Percentiles rank a stretch among this genome's conserved stretches.
These are phyloP conservation scores for Ramicandelaber brevisporus DNA, from an alignment of 192 early-diverging fungal species.

Conservation along the genomic window DNA sequence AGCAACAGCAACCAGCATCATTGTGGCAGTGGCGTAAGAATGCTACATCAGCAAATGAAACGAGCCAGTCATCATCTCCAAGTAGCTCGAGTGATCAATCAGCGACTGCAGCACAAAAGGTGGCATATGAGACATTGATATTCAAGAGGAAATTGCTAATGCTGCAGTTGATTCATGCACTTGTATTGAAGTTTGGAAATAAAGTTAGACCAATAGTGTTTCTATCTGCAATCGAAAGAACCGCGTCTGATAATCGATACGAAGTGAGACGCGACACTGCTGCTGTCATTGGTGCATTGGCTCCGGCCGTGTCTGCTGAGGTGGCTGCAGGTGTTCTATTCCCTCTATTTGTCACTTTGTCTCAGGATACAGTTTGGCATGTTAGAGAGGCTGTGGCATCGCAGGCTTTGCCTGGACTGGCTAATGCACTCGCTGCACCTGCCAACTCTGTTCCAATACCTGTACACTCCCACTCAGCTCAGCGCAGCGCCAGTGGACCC, in stretches of 20 bases:
- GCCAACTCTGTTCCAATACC: neutral
- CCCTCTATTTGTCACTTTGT: constrained; percentile 9
- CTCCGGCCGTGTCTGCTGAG: constrained; percentile 13
- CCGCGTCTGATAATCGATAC: constrained; percentile 10
- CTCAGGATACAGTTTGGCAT: constrained; percentile 18
- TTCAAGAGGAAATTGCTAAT: constrained; percentile 15
- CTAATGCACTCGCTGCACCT: constrained; percentile 9
- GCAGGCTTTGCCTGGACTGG: constrained; percentile 16
- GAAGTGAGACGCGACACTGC: constrained; percentile 21
- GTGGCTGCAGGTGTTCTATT: constrained; percentile 15
- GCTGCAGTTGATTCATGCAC: constrained; percentile 17
- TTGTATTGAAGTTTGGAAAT: constrained; percentile 12
- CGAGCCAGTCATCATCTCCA: too few species aligned
- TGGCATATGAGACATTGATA: neutral
- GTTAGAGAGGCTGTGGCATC: constrained; percentile 16
- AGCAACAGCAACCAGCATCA: neutral
- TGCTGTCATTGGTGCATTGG: constrained; percentile 13
- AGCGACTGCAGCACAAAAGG: constrained; percentile 1
- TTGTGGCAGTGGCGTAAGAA: neutral
- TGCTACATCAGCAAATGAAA: neutral
- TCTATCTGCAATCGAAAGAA: constrained; percentile 17
- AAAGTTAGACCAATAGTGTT: constrained; percentile 16
- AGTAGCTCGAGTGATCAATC: neutral
- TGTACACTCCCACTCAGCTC: neutral
- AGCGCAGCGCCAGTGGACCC: neutral